Percentiles rank a stretch among this genome's conserved stretches.
Evolutionary conservation across 352 stramenopile species (phyloP).

Genomic region (Pythium biforme): DNA sequence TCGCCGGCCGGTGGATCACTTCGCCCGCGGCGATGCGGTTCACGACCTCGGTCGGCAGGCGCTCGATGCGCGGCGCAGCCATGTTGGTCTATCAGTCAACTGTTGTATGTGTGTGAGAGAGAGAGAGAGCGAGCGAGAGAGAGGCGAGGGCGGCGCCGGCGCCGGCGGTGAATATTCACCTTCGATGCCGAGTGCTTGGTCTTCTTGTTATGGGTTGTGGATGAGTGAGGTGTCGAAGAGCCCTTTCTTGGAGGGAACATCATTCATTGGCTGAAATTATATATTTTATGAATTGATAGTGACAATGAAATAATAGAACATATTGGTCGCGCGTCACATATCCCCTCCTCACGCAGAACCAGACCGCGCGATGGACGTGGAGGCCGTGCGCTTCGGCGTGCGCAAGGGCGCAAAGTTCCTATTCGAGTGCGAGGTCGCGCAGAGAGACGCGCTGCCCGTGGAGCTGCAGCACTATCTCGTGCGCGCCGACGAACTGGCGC

Average conservation of each 20-base stretch:
- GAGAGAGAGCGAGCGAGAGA: too few relatives aligned
- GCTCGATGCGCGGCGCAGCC: constrained; percentile 72
- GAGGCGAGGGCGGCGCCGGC: neutral
- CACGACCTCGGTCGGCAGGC: constrained; percentile 89
- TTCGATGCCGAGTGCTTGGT: too few relatives aligned
- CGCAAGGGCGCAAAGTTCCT: constrained; percentile 68
- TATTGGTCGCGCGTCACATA: constrained; percentile 13
- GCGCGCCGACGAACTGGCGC: constrained; percentile 37
- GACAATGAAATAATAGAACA: neutral
- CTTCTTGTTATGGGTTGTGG: neutral
- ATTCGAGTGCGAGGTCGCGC: constrained; percentile 52
- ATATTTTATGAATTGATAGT: constrained; percentile 14
- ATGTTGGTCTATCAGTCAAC: neutral
- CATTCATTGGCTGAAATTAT: constrained; percentile 32
- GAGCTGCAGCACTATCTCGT: constrained; percentile 27
- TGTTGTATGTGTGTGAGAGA: too few relatives aligned
- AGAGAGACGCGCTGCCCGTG: constrained; percentile 8
- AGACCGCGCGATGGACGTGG: neutral
- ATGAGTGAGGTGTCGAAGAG: neutral
- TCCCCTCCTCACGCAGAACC: too few relatives aligned
- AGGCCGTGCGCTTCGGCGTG: constrained; percentile 49
- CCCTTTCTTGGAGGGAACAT: constrained; percentile 46
- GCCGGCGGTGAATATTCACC: neutral
- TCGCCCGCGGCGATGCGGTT: constrained; percentile 95
- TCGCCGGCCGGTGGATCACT: constrained; percentile 94